Base-by-base conservation (phyloP, 345 rosid genomes). In the Sonneratia caseolaris region DNA sequence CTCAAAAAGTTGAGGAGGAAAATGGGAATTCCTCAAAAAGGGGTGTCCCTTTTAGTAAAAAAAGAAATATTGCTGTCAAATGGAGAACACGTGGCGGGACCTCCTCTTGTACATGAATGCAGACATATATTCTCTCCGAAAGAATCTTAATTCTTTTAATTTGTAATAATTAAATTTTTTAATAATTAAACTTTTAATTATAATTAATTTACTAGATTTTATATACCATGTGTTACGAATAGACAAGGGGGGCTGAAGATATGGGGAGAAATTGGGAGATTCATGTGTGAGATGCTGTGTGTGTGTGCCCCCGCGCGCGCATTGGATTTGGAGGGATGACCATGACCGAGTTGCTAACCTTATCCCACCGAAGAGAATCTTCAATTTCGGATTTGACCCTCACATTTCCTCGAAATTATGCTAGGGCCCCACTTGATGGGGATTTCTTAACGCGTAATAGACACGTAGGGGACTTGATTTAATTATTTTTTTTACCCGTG, bases 241-340 rank as follows among this genome's bases (percentile, higher is more conserved):
- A 53, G 15, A 32, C 32, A 2, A 27, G 32, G 13, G 18, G 38
- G 24, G 5, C 8, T 7, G 12, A 62, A 11, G 10, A 62, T 62
- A 35, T 62, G 15, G 38, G 11, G 66, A 62, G 66, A 62, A 27
- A 62, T 10, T 61, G 66, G 66, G 66, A 61, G 27, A 61, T 61
- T 27, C 13, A 11, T 62, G 66, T 0, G 64, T 9, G 14, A 16
- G 4, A 3, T 7, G n/a, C n/a, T 18, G 22, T 18, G n/a, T n/a
- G 13, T 27, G 32, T 1, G 32, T 0, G n/a, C n/a, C n/a, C n/a
- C n/a, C n/a, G 32, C 32, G 32, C 32, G 32, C 32, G 32, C 32
- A 27, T 27, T 27, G 32, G 32, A 27, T 27, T 53, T 19, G 59
- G 59, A 51, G 57, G 11, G 59, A 5, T 53, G 59, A 21, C 9